Evolutionary conservation across 148 eudicot species (phyloP).

Genomic region (Rhododendron molle): DNA sequence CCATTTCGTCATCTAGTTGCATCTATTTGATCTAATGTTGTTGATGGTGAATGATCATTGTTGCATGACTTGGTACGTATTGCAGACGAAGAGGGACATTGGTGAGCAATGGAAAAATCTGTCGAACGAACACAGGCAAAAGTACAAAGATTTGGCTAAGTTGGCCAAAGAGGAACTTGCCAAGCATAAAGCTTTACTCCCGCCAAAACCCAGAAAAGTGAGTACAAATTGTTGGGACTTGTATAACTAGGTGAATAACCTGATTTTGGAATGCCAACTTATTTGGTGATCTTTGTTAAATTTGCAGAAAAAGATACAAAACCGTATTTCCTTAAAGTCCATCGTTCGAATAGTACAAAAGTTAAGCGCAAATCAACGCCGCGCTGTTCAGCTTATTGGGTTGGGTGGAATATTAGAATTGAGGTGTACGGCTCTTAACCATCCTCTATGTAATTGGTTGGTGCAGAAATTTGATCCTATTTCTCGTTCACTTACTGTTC

Average conservation of each 20-base stretch:
- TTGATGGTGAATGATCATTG: too few species aligned
- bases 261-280: too few species aligned
- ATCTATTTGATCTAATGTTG: too few species aligned
- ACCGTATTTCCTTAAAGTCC: not conserved
- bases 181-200: too few species aligned
- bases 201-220: not conserved
- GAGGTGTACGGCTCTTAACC: not conserved
- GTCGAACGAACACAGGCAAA: too few species aligned
- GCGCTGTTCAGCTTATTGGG: not conserved
- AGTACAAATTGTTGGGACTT: not conserved
- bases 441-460: not conserved
- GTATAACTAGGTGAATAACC: not conserved
- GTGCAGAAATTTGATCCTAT: not conserved
- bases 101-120: not conserved
- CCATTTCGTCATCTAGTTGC: too few species aligned
- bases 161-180: too few species aligned
- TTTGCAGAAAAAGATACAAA: not conserved
- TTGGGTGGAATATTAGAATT: not conserved
- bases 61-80: too few species aligned
- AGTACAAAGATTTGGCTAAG: too few species aligned
- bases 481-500: not conserved
- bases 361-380: not conserved
- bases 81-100: not conserved
- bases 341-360: not conserved
- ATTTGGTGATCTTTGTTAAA: too few species aligned